Percentiles rank a stretch among this genome's conserved stretches.
Conservation (phyloP, 257 asterid genomes). For the Capsicum rhomboideum region DNA sequence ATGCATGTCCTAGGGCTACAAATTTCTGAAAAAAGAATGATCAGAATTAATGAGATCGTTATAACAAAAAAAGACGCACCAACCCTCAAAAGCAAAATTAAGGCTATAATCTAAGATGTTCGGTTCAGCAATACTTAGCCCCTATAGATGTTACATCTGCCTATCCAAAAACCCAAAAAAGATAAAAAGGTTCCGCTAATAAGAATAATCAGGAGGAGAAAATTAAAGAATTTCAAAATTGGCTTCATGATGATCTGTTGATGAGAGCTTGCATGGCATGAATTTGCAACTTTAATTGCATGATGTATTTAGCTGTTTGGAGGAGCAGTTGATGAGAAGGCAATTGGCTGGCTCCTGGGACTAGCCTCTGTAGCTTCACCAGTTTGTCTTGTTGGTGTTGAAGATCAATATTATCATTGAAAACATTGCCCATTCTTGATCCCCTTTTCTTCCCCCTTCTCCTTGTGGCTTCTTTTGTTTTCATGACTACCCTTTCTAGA, state of each 20-base stretch:
- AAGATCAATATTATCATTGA: neutral
- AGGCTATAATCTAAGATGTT: neutral
- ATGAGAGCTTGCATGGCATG: neutral
- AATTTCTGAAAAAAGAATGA: neutral
- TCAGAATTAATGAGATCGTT: neutral
- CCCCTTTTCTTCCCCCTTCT: neutral
- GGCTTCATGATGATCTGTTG: neutral
- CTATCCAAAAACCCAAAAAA: neutral
- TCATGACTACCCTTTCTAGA: neutral
- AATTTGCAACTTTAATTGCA: conserved; percentile 2
- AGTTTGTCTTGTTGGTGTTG: neutral
- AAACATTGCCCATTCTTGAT: neutral
- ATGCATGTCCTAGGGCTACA: neutral
- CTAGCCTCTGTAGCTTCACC: conserved; percentile 4
- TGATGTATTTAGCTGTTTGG: neutral
- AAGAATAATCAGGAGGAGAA: neutral
- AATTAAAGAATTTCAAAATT: neutral
- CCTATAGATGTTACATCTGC: neutral
- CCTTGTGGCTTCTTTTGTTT: neutral
- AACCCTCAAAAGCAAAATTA: neutral
- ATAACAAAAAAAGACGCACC: neutral
- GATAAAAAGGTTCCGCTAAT: neutral
- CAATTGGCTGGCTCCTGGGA: neutral
- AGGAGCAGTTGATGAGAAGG: neutral
- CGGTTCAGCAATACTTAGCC: neutral